Evolutionary conservation across 2,329 filamentous ascomycete species (phyloP), one percentile per base, ranked within the genome.

Genomic region (Fusarium armeniacum): DNA sequence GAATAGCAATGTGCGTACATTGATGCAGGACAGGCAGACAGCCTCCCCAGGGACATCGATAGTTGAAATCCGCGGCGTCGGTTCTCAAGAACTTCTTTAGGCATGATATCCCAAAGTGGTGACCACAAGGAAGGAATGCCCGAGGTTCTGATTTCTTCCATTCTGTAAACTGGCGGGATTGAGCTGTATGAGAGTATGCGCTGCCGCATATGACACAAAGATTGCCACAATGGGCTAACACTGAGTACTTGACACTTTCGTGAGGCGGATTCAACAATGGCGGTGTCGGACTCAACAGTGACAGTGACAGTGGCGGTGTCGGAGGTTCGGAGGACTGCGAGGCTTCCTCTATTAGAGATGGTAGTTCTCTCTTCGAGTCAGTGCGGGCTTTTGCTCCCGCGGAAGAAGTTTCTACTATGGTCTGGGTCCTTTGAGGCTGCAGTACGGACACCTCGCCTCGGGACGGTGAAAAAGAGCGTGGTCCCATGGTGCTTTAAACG

Each of bases 71-170:
- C 32, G 40, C 36, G 16, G 33, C 11, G 18, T 45, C 28, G 28
- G 10, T 30, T 12, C 7, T n/a, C 30, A 22, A 24, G n/a, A 38
- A 46, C 13, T n/a, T 20, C 43, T 46, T 46, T 30, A 58, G 51
- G n/a, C 76, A 78, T 6, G 43, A 10, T 24, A 71, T 61, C 11
- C 74, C 75, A 49, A 75, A 75, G 16, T 18, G 20, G 50, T 78
- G 75, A 15, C 76, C 75, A 44, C 76, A 78, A 8, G 72, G 72
- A 18, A 78, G 68, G 45, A 69, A 75, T 3, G 57, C 61, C 22
- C 50, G 54, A 12, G 18, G 26, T 43, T 78, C 76, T 11, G 35
- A 35, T 24, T 18, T 1, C 13, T 12, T 13, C 22, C 46, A 40
- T 10, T 6, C 20, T 2, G 11, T 18, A 35, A n/a, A 24, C 22